Base-by-base conservation (phyloP, 768 basidiomycete species). In the Mycena indigotica region DNA sequence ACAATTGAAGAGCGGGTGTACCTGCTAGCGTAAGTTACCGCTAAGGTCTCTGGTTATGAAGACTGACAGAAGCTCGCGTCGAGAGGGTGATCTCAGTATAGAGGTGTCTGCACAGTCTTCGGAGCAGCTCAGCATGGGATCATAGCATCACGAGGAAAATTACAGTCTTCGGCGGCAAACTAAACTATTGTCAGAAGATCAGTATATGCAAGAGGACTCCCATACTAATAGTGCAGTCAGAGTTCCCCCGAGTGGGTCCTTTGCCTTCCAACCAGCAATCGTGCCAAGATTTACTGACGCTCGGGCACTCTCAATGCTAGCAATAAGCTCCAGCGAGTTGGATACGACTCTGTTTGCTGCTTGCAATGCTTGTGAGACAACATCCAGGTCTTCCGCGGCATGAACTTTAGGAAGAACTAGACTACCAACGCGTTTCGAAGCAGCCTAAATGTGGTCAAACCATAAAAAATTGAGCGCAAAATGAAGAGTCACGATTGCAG, bases 141-240 rank as follows among this genome's bases (percentile, higher is more conserved):
- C 28, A 45, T 17, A 30, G 28, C 26, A 40, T 38, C 38, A 13
- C 45, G 56, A 29, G 30, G 62, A 28, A 23, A 67, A 81, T 61
- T 70, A 94, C 93, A 96, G 66, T 98, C 95, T 75, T 98, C 95
- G 21, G 94, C 92, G 2, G 92, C 95, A 70, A 97, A 98, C 95
- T 96, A 63, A 1, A 25, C 54, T 21, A 53, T 13, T 15, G 28
- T 29, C 26, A 3, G 51, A 17, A 39, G 41, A 19, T 26, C 16
- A 17, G 5, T 5, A 50, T 19, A 58, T 40, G n/a, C 55, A n/a
- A 25, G 52, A 46, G 38, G n/a, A 3, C 23, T 17, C 17, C 23
- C 41, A 30, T 68, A 88, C 89, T 67, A 94, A 73, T 46, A 95
- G 74, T 6, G 86, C 88, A 49, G 73, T 78, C 51, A 95, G 66